These are phyloP conservation scores for Cinnamomum chago DNA, from an alignment of 164 flowering plant genomes.

Conservation along the genomic window DNA sequence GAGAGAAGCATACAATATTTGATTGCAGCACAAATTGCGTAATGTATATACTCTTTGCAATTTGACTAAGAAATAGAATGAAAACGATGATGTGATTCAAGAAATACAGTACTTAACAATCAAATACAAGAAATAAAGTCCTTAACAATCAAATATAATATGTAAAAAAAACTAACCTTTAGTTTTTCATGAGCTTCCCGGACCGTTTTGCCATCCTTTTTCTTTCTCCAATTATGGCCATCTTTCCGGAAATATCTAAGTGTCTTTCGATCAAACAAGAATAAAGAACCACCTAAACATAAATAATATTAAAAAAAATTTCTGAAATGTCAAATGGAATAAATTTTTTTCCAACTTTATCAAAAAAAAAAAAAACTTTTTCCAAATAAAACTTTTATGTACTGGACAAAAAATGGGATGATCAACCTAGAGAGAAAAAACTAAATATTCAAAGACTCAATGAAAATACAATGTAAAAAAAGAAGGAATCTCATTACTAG, in stretches of 20 bases:
- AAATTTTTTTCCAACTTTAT: no score
- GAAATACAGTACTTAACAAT: no score
- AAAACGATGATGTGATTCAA: not conserved
- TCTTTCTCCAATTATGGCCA: conserved; percentile 93
- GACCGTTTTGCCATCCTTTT: conserved; percentile 92
- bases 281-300: conserved; percentile 70
- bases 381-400: no score
- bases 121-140: not conserved
- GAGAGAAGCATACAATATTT: no score
- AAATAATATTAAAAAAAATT: not conserved
- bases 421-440: no score
- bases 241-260: conserved; percentile 79
- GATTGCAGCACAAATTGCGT: no score
- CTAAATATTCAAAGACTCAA: no score
- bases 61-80: not conserved
- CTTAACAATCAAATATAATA: not conserved
- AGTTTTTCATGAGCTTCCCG: conserved; percentile 92
- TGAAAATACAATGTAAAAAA: no score
- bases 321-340: not conserved
- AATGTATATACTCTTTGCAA: no score
- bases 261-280: conserved; percentile 70
- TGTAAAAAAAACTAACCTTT: conserved; percentile 39
- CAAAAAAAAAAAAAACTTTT: no score
- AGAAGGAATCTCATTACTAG: no score
- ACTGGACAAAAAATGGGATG: no score